Percentiles rank a stretch among this genome's conserved stretches.
phyloP scores from a whole-genome alignment of 768 basidiomycete genomes.

The Tylopilus intermedius region DNA sequence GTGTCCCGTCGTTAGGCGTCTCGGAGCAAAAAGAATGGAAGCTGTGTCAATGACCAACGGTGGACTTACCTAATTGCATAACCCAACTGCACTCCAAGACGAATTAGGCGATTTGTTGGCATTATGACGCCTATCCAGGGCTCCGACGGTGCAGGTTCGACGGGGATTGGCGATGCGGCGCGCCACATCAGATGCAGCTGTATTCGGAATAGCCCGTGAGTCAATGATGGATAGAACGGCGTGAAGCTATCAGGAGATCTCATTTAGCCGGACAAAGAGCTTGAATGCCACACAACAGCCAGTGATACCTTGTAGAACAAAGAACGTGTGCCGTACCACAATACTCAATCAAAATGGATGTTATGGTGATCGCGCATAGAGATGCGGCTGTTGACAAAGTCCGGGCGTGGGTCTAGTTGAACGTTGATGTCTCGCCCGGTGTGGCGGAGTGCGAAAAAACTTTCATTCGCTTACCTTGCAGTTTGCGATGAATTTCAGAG shows the following conservation, averaged over 20 bases:
- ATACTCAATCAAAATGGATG: slow-evolving; percentile 10
- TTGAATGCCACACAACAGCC: background rate
- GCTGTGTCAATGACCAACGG: background rate
- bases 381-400: slow-evolving; percentile 7
- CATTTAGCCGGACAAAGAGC: slow-evolving; percentile 5
- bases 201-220: slow-evolving; percentile 11
- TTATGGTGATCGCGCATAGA: slow-evolving; percentile 2
- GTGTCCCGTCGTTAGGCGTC: slow-evolving; percentile 21
- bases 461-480: slow-evolving; percentile 7
- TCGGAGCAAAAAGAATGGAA: slow-evolving; percentile 9
- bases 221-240: background rate
- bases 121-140: slow-evolving; percentile 14
- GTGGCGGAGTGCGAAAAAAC: slow-evolving; percentile 15
- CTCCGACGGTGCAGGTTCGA: slow-evolving; percentile 18
- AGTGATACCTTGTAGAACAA: slow-evolving; percentile 5
- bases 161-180: slow-evolving; percentile 16
- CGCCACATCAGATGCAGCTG: slow-evolving; percentile 2
- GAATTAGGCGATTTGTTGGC: slow-evolving; percentile 17
- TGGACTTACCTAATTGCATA: slow-evolving; percentile 21
- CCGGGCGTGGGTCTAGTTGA: slow-evolving; percentile 8
- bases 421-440: background rate
- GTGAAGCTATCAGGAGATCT: slow-evolving; percentile 6
- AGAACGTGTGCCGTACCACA: slow-evolving; percentile 5
- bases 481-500: slow-evolving; percentile 7
- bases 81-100: slow-evolving; percentile 3